Evolutionary conservation across 208 protist genomes (phyloP), one percentile per base, ranked within the genome.

Genomic region (Crithidia fasciculata): DNA sequence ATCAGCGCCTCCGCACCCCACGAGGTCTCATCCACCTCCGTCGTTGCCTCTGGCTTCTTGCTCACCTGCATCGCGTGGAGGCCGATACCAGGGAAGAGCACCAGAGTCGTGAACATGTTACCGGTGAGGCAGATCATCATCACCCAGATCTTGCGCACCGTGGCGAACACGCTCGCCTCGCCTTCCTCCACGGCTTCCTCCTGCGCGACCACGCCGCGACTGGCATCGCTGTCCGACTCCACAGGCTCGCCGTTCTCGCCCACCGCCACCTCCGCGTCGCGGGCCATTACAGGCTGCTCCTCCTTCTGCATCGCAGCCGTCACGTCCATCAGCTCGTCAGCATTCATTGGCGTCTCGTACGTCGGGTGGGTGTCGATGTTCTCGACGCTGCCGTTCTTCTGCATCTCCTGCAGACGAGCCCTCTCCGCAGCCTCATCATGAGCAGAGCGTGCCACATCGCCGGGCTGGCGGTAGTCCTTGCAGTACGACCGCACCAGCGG

Each of bases 81-180:
- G 28, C 80, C 80, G 10, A 85, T 77, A 45, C 80, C 80, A n/a
- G 80, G 80, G 70, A 85, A 85, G 18, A 81, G 71, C 50, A 75
- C 76, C 40, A 85, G 69, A 1, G 76, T 68, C 37, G 71, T 82
- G 52, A 85, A 72, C 80, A 85, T 81, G 63, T 64, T 78, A 28
- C 57, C 49, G 9, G 52, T 52, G 9, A 81, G 57, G 69, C 74
- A 81, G 45, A 81, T 9, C 80, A 85, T 81, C 75, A 85, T 81
- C 43, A 64, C 39, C 76, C 80, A 85, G 53, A 85, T 85, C 43
- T 76, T 75, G 9, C 74, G 68, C 58, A 75, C 79, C 61, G 78
- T 70, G 43, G 54, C 53, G 15, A 79, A 49, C 9, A 74, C 71
- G 53, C 71, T 81, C 47, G 68, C 40, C 47, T 78, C 28, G 43